A percentile compares a stretch with the other conserved stretches of the same genome.
Conservation (phyloP, 2,329 filamentous ascomycete species). For the Thermothelomyces thermophilus region DNA sequence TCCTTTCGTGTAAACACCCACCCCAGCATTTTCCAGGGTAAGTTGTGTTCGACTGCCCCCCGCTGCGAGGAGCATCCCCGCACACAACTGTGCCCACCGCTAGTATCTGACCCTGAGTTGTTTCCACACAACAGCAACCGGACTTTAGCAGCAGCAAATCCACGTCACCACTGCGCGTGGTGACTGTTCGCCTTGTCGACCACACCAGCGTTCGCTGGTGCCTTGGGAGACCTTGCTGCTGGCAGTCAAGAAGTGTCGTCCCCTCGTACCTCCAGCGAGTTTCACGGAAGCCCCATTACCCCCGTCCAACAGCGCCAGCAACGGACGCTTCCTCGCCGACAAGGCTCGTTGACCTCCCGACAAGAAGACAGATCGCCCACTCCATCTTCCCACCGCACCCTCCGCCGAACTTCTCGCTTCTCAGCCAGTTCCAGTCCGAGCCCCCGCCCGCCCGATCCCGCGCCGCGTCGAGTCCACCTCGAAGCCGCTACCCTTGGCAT, state of each 20-base stretch:
- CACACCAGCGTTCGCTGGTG: constrained; percentile 31
- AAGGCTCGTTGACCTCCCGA: constrained; percentile 29
- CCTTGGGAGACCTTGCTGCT: constrained; percentile 36
- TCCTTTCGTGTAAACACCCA: constrained; percentile 5
- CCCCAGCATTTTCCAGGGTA: constrained; percentile 17
- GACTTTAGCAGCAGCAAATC: constrained; percentile 7
- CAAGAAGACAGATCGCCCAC: constrained; percentile 37
- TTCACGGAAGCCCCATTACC: constrained; percentile 39
- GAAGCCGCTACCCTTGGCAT: constrained; percentile 45
- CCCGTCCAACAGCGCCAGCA: constrained; percentile 33
- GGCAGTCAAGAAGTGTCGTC: constrained; percentile 39
- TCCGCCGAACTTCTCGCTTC: constrained; percentile 49
- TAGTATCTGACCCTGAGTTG: constrained; percentile 10
- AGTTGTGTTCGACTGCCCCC: constrained; percentile 11
- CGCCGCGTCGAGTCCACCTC: constrained; percentile 36
- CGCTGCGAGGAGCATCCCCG: background rate
- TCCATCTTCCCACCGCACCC: constrained; percentile 41
- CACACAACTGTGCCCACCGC: constrained; percentile 1
- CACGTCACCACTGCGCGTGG: constrained; percentile 26
- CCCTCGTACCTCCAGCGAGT: constrained; percentile 51
- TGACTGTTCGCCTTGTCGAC: constrained; percentile 42
- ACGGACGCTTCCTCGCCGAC: constrained; percentile 34
- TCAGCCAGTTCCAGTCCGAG: constrained; percentile 39
- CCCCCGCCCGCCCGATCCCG: constrained; percentile 29
- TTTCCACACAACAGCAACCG: constrained; percentile 1